These are phyloP conservation scores for Xylariaceae sp. DNA, from an alignment of 2,329 filamentous ascomycete species.

Conservation along the genomic window DNA sequence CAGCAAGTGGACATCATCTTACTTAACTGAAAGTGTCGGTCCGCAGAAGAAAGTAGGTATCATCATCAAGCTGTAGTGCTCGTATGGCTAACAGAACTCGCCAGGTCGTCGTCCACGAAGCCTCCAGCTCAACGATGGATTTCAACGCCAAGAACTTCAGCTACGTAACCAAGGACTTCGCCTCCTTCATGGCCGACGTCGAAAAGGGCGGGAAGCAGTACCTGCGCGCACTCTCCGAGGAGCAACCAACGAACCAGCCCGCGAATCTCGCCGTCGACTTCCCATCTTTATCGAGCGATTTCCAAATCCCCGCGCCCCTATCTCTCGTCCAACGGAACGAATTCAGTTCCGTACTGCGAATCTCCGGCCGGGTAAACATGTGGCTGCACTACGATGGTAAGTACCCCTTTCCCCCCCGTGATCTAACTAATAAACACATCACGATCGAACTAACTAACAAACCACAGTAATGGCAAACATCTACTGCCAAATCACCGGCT, in stretches of 20 bases:
- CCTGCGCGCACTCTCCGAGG: constrained; percentile 68
- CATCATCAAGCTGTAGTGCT: too few relatives aligned
- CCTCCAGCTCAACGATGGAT: constrained; percentile 62
- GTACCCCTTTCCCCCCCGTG: constrained; percentile 18
- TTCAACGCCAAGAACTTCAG: constrained; percentile 79
- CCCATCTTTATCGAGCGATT: constrained; percentile 62
- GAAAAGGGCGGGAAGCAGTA: constrained; percentile 61
- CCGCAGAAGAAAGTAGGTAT: constrained; percentile 52
- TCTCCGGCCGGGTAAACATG: constrained; percentile 76
- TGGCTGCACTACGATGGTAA: constrained; percentile 83
- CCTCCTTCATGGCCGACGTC: constrained; percentile 58
- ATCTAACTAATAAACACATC: too few relatives aligned
- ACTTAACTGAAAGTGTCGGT: constrained; percentile 60
- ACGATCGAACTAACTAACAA: too few relatives aligned
- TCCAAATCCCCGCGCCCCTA: constrained; percentile 60
- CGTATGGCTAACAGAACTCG: not conserved
- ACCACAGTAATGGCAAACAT: constrained; percentile 74
- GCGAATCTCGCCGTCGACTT: constrained; percentile 70
- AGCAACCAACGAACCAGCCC: constrained; percentile 62
- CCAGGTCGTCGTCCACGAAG: constrained; percentile 70
- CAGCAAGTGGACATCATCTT: constrained; percentile 60
- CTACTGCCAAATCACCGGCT: constrained; percentile 71
- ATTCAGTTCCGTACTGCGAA: constrained; percentile 74
- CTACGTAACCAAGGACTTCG: constrained; percentile 65
- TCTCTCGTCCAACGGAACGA: constrained; percentile 52